phyloP scores from a whole-genome alignment of 2,329 filamentous ascomycete species.

The Aspergillus pseudoviridinutans region DNA sequence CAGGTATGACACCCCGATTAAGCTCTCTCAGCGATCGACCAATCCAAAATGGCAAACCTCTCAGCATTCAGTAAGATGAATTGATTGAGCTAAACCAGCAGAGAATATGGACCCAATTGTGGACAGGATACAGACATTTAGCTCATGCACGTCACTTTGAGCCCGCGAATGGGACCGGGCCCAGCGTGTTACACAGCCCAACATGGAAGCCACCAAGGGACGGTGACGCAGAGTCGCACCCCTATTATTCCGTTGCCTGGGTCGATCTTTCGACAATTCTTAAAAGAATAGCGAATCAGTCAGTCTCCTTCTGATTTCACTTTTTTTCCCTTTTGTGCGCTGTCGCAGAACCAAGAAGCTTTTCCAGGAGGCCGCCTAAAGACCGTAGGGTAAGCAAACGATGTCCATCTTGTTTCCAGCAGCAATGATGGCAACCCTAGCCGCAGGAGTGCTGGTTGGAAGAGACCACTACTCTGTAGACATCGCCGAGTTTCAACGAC shows the following conservation, averaged over 20 bases:
- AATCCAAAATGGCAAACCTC: slow-evolving; percentile 4
- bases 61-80: background rate
- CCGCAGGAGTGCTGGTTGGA: background rate
- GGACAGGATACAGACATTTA: background rate
- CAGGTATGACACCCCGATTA: slow-evolving; percentile 1
- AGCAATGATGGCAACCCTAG: background rate
- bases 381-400: background rate
- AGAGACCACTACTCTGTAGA: too few species aligned
- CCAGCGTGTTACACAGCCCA: background rate
- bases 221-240: background rate
- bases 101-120: background rate
- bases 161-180: background rate
- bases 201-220: background rate
- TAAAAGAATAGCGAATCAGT: background rate
- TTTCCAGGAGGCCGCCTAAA: background rate
- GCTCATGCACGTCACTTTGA: background rate
- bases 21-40: slow-evolving; percentile 3
- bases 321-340: too few species aligned
- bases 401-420: background rate
- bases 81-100: background rate
- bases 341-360: too few species aligned
- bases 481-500: background rate
- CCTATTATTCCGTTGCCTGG: background rate
- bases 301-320: background rate
- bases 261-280: background rate